Percentiles rank a stretch among this genome's conserved stretches.
Evolutionary conservation across 331 rosid genomes (phyloP).

Genomic region (Acacia concinna): DNA sequence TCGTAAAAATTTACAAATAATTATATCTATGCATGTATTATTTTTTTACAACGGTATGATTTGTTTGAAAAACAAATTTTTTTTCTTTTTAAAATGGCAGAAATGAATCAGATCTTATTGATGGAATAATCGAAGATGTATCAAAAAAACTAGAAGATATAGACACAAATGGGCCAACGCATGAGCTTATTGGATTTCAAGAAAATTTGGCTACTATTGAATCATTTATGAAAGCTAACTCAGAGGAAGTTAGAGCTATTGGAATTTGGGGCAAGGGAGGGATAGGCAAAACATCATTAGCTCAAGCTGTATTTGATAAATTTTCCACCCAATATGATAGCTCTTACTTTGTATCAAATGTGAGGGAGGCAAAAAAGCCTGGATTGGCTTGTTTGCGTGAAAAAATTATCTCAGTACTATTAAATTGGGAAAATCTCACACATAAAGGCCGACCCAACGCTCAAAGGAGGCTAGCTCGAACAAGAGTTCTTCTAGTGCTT

Average conservation of each 20-base stretch:
- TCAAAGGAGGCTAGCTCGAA: background rate
- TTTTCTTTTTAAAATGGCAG: background rate
- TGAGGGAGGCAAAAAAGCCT: background rate
- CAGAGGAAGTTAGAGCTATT: background rate
- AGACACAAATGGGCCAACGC: background rate
- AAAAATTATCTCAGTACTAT: background rate
- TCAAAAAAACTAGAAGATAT: background rate
- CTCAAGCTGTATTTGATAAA: background rate
- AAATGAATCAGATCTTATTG: background rate
- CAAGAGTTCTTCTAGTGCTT: background rate
- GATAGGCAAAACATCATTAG: conserved; percentile 8
- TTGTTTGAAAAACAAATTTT: no score
- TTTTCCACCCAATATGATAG: background rate
- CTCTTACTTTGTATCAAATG: background rate
- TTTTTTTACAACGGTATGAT: background rate
- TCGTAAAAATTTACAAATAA: no score
- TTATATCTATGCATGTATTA: background rate
- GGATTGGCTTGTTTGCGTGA: background rate
- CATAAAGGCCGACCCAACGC: background rate
- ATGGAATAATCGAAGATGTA: background rate
- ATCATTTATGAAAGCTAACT: background rate
- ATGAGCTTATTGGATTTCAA: background rate
- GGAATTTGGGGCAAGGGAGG: conserved; percentile 22
- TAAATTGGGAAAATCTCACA: background rate
- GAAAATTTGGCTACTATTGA: background rate